These are phyloP conservation scores for Malus hybrid DNA, from an alignment of 331 rosid genomes.

Conservation along the genomic window DNA sequence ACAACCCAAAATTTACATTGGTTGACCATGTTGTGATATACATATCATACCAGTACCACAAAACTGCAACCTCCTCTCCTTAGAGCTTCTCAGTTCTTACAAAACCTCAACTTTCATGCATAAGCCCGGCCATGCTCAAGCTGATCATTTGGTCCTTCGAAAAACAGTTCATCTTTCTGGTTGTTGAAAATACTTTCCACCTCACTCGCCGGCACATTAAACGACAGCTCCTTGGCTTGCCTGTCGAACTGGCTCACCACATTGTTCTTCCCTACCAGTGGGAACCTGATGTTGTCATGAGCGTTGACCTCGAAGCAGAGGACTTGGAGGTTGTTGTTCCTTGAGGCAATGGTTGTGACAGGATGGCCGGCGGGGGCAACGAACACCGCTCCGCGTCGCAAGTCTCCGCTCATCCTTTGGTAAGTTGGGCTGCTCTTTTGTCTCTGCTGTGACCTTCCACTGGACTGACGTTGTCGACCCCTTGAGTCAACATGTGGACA, in stretches of 20 bases:
- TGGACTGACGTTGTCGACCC: neutral
- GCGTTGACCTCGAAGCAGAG: slow-evolving; percentile 53
- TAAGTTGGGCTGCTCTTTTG: slow-evolving; percentile 13
- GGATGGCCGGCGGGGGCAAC: slow-evolving; percentile 65
- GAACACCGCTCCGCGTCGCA: slow-evolving; percentile 34
- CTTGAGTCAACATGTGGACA: slow-evolving; percentile 37
- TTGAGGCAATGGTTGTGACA: slow-evolving; percentile 22
- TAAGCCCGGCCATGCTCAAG: slow-evolving; percentile 20
- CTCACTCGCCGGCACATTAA: slow-evolving; percentile 30
- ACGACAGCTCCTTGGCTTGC: slow-evolving; percentile 46
- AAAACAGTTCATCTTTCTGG: slow-evolving; percentile 32
- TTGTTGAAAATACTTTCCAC: slow-evolving; percentile 40
- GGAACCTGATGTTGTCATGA: slow-evolving; percentile 26
- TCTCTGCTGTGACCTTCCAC: neutral
- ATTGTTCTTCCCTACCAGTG: slow-evolving; percentile 50
- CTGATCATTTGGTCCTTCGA: slow-evolving; percentile 31
- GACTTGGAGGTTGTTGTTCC: slow-evolving; percentile 29
- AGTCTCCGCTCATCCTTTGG: slow-evolving; percentile 13
- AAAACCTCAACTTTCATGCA: slow-evolving; percentile 7
- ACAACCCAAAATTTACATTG: neutral
- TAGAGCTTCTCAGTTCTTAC: neutral
- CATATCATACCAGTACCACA: neutral
- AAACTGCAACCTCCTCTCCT: neutral
- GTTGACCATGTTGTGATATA: neutral
- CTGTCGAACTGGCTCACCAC: slow-evolving; percentile 40